Conservation (phyloP, 768 basidiomycete species). For the Wakefieldia striispora region DNA sequence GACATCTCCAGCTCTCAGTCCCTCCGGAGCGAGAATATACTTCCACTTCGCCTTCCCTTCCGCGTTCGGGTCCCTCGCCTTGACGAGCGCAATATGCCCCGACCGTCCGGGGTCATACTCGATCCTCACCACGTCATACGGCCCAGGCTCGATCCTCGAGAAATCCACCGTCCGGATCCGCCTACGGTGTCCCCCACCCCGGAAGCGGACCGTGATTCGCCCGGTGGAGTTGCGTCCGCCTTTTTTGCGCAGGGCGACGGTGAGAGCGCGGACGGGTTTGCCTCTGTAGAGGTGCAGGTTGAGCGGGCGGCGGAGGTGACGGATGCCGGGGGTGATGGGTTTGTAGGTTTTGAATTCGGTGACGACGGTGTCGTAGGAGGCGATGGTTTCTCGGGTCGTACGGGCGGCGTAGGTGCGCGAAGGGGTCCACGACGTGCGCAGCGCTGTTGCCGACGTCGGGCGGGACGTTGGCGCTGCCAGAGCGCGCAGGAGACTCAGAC, state of each 20-base stretch:
- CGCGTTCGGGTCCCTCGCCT: slow-evolving; percentile 53
- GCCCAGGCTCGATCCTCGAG: slow-evolving; percentile 68
- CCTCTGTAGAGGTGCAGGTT: slow-evolving; percentile 84
- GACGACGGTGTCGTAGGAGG: slow-evolving; percentile 39
- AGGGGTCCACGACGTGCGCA: slow-evolving; percentile 14
- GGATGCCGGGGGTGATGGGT: slow-evolving; percentile 81
- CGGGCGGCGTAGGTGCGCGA: slow-evolving; percentile 36
- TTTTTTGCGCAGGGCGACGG: slow-evolving; percentile 73
- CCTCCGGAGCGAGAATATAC: slow-evolving; percentile 93
- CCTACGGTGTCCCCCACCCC: slow-evolving; percentile 89
- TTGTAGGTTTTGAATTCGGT: slow-evolving; percentile 85
- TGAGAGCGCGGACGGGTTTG: slow-evolving; percentile 79
- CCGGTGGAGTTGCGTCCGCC: slow-evolving; percentile 88
- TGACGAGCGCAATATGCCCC: slow-evolving; percentile 90
- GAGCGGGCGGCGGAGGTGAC: slow-evolving; percentile 82
- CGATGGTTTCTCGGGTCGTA: slow-evolving; percentile 29
- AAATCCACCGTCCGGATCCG: slow-evolving; percentile 90
- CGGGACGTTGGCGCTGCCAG: neutral
- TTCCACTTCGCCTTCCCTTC: slow-evolving; percentile 65
- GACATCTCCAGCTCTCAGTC: slow-evolving; percentile 81
- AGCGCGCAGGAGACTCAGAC: slow-evolving; percentile 15
- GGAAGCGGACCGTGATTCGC: slow-evolving; percentile 80
- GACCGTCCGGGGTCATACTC: slow-evolving; percentile 96
- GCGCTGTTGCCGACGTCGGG: neutral
- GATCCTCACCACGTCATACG: slow-evolving; percentile 88